Evolutionary conservation across 2,329 filamentous ascomycete genomes (phyloP), one percentile per base, ranked within the genome.

Genomic region (Corynespora cassiicola): DNA sequence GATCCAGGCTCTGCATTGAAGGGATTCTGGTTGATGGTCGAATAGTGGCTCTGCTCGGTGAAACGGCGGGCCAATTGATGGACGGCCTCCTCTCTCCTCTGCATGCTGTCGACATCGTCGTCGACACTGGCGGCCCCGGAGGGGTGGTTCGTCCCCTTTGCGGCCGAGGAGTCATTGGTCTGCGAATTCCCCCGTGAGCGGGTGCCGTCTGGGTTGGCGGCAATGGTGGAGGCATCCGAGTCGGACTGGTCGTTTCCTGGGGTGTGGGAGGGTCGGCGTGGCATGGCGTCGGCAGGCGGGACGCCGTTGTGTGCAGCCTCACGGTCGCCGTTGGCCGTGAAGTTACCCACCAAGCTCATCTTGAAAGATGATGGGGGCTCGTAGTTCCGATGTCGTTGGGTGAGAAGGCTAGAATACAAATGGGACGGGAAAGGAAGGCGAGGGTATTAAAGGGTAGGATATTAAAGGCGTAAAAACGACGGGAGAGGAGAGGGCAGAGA

Each of bases 271-370:
- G 44, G 36, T 15, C 30, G 48, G 25, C 41, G 65, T 26, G 48
- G 57, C 22, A 54, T 56, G 29, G 60, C 67, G 24, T 58, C 58
- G 36, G 44, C 43, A 19, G 58, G 42, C 28, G 66, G 64, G 9
- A 61, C 65, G 31, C 70, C 71, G 42, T 61, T 51, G 17, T 54
- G 58, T 39, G 64, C 52, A 42, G 63, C 65, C 36, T 66, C 63
- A 17, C 59, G 61, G 57, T 75, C 72, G 47, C 59, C 65, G 48
- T 72, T 73, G 52, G 70, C 66, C 30, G 60, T 56, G 42, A 73
- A 70, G 52, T 71, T 72, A 52, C 70, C 70, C 35, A 69, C 66
- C 45, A 72, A 54, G 43, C 68, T 69, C 72, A 75, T 74, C 16
- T 58, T 9, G 23, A 24, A 9, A 12, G 30, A 20, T n/a, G 23